These are phyloP conservation scores for Lachnum nothofagi DNA, from an alignment of 2,329 filamentous ascomycete genomes.

Conservation along the genomic window DNA sequence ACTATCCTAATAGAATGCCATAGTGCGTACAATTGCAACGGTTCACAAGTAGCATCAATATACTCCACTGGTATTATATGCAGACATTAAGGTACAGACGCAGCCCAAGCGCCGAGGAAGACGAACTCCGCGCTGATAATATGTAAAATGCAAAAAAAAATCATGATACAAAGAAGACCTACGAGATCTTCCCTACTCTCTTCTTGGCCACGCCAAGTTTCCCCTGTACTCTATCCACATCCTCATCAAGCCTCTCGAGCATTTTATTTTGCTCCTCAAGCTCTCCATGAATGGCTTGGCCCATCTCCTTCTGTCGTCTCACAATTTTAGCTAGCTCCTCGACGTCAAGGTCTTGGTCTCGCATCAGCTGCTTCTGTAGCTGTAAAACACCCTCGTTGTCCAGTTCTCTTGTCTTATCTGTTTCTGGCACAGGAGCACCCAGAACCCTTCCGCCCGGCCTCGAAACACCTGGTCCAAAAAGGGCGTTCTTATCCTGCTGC, in stretches of 20 bases:
- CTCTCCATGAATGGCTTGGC: slow-evolving; percentile 69
- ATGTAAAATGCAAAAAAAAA: slow-evolving; percentile 1
- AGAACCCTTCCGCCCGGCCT: slow-evolving; percentile 58
- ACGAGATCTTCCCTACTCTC: slow-evolving; percentile 58
- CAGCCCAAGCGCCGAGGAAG: slow-evolving; percentile 2
- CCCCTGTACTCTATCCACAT: slow-evolving; percentile 58
- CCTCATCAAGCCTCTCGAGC: slow-evolving; percentile 61
- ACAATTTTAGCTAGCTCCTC: slow-evolving; percentile 65
- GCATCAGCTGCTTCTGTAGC: slow-evolving; percentile 68
- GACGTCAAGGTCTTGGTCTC: slow-evolving; percentile 69
- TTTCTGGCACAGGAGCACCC: slow-evolving; percentile 68
- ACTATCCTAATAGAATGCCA: no score
- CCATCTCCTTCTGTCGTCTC: slow-evolving; percentile 70
- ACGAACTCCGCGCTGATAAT: slow-evolving; percentile 16
- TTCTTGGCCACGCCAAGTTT: slow-evolving; percentile 74
- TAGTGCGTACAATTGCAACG: no score
- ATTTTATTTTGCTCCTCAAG: slow-evolving; percentile 66
- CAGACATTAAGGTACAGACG: background rate
- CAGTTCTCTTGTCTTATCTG: slow-evolving; percentile 68
- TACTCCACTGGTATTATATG: slow-evolving; percentile 6
- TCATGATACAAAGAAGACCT: slow-evolving; percentile 3
- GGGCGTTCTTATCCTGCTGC: slow-evolving; percentile 38
- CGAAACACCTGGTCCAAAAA: slow-evolving; percentile 40
- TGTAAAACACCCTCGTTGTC: slow-evolving; percentile 71
- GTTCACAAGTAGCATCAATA: no score